These are phyloP conservation scores for Cyclostephanos invisitatus DNA, from an alignment of 108 stramenopile species.

Conservation along the genomic window DNA sequence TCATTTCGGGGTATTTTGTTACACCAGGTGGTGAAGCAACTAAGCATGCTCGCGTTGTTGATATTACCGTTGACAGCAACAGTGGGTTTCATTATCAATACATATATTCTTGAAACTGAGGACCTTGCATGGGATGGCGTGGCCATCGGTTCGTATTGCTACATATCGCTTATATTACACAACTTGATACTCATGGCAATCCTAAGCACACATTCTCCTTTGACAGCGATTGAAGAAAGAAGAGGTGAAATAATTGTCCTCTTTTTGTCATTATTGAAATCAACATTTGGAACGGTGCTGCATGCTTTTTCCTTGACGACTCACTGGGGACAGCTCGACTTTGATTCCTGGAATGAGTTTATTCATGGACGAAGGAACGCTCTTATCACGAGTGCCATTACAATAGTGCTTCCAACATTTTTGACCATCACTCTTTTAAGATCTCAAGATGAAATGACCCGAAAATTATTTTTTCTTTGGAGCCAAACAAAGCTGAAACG, in stretches of 20 bases:
- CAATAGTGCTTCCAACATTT: conserved; percentile 13
- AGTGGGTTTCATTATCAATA: conserved; percentile 1
- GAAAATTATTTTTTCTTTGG: conserved; percentile 7
- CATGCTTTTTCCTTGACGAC: conserved; percentile 24
- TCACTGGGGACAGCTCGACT: conserved; percentile 15
- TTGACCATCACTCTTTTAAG: conserved; percentile 15
- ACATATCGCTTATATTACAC: conserved; percentile 11
- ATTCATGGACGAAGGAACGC: conserved; percentile 15
- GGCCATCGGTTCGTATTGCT: conserved; percentile 15
- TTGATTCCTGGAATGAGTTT: conserved; percentile 7
- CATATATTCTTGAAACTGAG: neutral
- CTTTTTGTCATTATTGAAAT: conserved; percentile 25
- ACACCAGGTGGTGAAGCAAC: neutral
- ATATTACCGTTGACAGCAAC: conserved; percentile 5
- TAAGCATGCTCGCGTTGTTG: neutral
- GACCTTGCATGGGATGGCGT: conserved; percentile 17
- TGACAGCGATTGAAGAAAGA: neutral
- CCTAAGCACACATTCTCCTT: conserved; percentile 4
- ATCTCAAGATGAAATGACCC: conserved; percentile 13
- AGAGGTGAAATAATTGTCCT: conserved; percentile 15
- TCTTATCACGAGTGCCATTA: neutral
- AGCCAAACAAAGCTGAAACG: conserved; percentile 2
- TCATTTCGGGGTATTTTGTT: conserved; percentile 3
- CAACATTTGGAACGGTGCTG: conserved; percentile 24
- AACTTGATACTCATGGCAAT: conserved; percentile 10